phyloP scores from a whole-genome alignment of 192 early-diverging fungal genomes.

The Coemansia sp. region DNA sequence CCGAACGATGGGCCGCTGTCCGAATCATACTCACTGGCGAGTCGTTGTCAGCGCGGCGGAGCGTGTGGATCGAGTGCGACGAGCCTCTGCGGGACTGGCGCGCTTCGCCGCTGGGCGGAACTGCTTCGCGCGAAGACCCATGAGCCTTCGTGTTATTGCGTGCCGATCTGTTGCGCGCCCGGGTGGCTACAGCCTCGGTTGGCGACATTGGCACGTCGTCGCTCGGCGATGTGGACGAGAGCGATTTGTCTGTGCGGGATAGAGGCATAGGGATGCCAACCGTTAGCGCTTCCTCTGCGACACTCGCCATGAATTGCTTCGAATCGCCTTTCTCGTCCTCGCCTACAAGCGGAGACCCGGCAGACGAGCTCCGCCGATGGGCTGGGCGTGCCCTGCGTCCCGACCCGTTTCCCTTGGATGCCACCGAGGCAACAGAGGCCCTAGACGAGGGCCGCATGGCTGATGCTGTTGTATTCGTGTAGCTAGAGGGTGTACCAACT shows the following conservation, averaged over 20 bases:
- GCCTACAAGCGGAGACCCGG: slow-evolving; percentile 31
- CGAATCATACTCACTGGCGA: slow-evolving; percentile 22
- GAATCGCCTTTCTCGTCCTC: slow-evolving; percentile 23
- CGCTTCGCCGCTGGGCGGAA: neutral
- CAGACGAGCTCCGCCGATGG: slow-evolving; percentile 50
- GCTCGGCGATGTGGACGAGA: slow-evolving; percentile 11
- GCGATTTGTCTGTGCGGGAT: slow-evolving; percentile 14
- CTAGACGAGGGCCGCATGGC: slow-evolving; percentile 43
- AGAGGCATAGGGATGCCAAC: slow-evolving; percentile 12
- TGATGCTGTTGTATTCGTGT: neutral
- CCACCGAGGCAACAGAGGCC: slow-evolving; percentile 32
- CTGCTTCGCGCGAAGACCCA: neutral
- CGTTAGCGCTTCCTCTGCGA: slow-evolving; percentile 18
- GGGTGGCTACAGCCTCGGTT: slow-evolving; percentile 33
- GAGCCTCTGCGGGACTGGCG: slow-evolving; percentile 28
- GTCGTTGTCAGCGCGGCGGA: slow-evolving; percentile 23
- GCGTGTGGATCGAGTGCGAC: slow-evolving; percentile 22
- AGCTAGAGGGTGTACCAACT: slow-evolving; percentile 18
- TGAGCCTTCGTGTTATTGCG: slow-evolving; percentile 14
- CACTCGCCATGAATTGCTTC: slow-evolving; percentile 25
- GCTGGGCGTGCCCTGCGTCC: slow-evolving; percentile 13
- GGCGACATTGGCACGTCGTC: slow-evolving; percentile 34
- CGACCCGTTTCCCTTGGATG: slow-evolving; percentile 14
- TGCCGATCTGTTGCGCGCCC: slow-evolving; percentile 20
- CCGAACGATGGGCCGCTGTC: slow-evolving; percentile 4